Base-by-base conservation (phyloP, 148 eudicot species). In the Camellia japonica region DNA sequence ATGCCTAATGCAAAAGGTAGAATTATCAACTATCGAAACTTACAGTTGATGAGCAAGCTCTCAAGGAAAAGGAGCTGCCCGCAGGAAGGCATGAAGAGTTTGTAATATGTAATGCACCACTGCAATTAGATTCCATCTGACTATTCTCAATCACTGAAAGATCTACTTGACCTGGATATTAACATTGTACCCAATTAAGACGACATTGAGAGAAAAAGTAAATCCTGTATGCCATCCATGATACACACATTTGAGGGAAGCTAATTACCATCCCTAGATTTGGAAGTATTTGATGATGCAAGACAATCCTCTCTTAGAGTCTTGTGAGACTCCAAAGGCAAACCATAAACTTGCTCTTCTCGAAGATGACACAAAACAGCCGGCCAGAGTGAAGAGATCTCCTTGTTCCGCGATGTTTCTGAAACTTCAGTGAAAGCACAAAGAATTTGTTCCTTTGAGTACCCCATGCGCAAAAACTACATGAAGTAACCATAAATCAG, bases 381-480 rank as follows among this genome's bases (percentile, higher is more conserved):
- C 14, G 87, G 92, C 93, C 97, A 90, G 41, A 90, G 89, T 71
- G 85, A 85, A 83, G 92, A 79, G n/a, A 84, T 61, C 18, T 87
- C 87, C 82, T 88, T 81, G 73, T 80, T 51, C 52, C 72, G 83
- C 5, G 89, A 86, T 78, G 88, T 62, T 78, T 85, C 47, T 81
- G 85, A 80, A 68, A 87, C 90, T 80, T 94, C 97, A 23, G 78
- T 68, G 58, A 84, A 86, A 80, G 90, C 97, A 76, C 73, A 85
- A 20, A 81, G 38, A 64, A 87, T 81, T 75, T 94, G 87, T 74
- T 93, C 90, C 79, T 71, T 82, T 70, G 90, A 74, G 79, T 81
- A 92, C 51, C 93, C 93, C 90, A 91, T 84, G 23, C 67, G 74
- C 75, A 84, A 64, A 79, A 87, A 91, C 95, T 92, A 83, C 83